phyloP scores from a whole-genome alignment of 2,329 filamentous ascomycete genomes.

The Ophiostoma sp. region DNA sequence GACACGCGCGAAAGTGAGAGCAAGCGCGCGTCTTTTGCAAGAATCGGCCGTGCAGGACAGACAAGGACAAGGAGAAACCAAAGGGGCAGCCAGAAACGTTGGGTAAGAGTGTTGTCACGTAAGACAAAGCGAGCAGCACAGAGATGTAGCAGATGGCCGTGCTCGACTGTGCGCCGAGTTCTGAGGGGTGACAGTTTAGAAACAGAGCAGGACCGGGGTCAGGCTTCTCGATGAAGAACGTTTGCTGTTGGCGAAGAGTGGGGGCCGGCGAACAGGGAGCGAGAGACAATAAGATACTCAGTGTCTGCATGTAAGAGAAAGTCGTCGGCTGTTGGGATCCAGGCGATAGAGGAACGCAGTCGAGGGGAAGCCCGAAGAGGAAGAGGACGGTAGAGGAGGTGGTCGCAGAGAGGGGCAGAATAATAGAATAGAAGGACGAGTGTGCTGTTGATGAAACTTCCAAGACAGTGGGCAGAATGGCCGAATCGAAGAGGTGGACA shows the following conservation, averaged over 20 bases:
- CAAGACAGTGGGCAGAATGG: too few relatives aligned
- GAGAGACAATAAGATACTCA: constrained; percentile 15
- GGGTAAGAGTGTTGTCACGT: constrained; percentile 16
- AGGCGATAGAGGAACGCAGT: too few relatives aligned
- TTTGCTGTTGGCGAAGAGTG: constrained; percentile 15
- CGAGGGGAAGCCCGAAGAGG: too few relatives aligned
- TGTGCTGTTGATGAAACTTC: too few relatives aligned
- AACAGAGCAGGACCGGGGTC: constrained; percentile 16
- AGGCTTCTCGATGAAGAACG: constrained; percentile 13
- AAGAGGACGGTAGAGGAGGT: too few relatives aligned
- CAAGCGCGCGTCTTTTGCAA: constrained; percentile 34
- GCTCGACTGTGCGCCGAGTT: constrained; percentile 11
- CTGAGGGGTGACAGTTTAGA: constrained; percentile 15
- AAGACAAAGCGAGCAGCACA: constrained; percentile 19
- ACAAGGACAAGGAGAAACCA: background rate
- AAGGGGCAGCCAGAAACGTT: constrained; percentile 2
- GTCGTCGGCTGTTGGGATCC: background rate
- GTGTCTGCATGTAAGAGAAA: background rate
- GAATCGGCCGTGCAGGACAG: constrained; percentile 16
- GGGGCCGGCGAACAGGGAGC: constrained; percentile 10
- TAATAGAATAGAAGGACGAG: too few relatives aligned
- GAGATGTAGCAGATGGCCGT: constrained; percentile 17
- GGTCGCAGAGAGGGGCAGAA: too few relatives aligned
- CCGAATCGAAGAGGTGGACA: too few relatives aligned
- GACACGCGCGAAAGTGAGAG: constrained; percentile 29